Base-by-base conservation (phyloP, 345 rosid genomes). In the Linum lewisii region DNA sequence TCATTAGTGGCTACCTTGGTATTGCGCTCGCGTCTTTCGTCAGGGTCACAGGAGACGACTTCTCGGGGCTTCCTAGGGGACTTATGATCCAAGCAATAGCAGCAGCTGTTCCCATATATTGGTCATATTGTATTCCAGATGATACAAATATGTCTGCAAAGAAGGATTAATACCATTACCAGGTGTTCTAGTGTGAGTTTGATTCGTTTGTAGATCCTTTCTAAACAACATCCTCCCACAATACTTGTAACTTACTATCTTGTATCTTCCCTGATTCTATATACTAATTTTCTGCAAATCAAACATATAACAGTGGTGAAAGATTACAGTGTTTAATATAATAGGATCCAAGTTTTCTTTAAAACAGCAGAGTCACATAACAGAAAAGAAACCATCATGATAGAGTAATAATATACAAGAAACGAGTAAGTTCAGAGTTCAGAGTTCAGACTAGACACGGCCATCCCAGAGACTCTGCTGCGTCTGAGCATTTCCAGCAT, bases 381-480 rank as follows among this genome's bases (percentile, higher is more conserved):
- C n/a, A n/a, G n/a, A n/a, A n/a, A n/a, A n/a, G n/a, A n/a, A n/a
- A n/a, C n/a, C n/a, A n/a, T n/a, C n/a, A n/a, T n/a, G n/a, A n/a
- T n/a, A n/a, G n/a, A n/a, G n/a, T n/a, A n/a, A n/a, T n/a, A n/a
- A n/a, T n/a, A n/a, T n/a, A n/a, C n/a, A n/a, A n/a, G n/a, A n/a
- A n/a, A n/a, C 22, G 20, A 20, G 20, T 18, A 20, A 52, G 2
- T 16, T 2, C 11, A 52, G 22, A 52, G 13, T 19, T 22, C 19
- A 1, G 22, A 51, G 13, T 18, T 21, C n/a, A n/a, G n/a, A n/a
- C 21, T 32, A 84, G 44, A 86, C 77, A 24, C 80, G 80, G 29
- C 84, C 87, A n/a, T 80, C 80, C 88, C 95, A 87, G 51, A 90
- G 62, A 66, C 90, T 75, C 16, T 82, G 84, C 16, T 82, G 84